phyloP scores from a whole-genome alignment of 2,329 filamentous ascomycete species.

The Pezicula carpinea region DNA sequence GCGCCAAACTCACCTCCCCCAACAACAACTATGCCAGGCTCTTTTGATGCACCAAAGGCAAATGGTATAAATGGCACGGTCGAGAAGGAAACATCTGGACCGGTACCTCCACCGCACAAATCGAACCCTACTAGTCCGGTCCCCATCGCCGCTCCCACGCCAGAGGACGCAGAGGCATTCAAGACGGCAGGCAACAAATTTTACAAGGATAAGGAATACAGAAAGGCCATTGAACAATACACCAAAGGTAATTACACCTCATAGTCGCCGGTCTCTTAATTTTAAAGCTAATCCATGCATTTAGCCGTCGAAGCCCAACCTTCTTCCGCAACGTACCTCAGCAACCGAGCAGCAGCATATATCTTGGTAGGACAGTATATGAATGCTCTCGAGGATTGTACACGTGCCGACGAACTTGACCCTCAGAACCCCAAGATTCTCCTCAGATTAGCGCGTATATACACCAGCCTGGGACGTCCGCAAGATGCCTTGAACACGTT shows the following conservation, averaged over 20 bases:
- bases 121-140: conserved; percentile 57
- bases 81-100: conserved; percentile 30
- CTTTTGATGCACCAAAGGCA: conserved; percentile 40
- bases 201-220: conserved; percentile 92
- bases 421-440: conserved; percentile 84
- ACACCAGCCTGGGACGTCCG: conserved; percentile 81
- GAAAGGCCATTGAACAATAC: conserved; percentile 85
- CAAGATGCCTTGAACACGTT: conserved; percentile 83
- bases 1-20: conserved; percentile 50
- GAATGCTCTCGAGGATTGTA: conserved; percentile 82
- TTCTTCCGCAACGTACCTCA: conserved; percentile 81
- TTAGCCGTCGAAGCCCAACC: conserved; percentile 85
- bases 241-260: conserved; percentile 67
- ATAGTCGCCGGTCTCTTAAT: background rate
- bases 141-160: conserved; percentile 33
- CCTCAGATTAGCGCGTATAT: conserved; percentile 81
- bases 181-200: conserved; percentile 94
- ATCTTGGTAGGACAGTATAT: conserved; percentile 80
- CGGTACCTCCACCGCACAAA: conserved; percentile 68
- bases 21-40: conserved; percentile 35
- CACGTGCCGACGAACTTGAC: conserved; percentile 75
- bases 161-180: conserved; percentile 81
- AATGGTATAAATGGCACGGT: conserved; percentile 38
- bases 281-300: conserved; percentile 2
- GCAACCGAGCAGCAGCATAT: conserved; percentile 90